Conservation (phyloP, 1,284 basidiomycete genomes). For the Ganoderma sinense region DNA sequence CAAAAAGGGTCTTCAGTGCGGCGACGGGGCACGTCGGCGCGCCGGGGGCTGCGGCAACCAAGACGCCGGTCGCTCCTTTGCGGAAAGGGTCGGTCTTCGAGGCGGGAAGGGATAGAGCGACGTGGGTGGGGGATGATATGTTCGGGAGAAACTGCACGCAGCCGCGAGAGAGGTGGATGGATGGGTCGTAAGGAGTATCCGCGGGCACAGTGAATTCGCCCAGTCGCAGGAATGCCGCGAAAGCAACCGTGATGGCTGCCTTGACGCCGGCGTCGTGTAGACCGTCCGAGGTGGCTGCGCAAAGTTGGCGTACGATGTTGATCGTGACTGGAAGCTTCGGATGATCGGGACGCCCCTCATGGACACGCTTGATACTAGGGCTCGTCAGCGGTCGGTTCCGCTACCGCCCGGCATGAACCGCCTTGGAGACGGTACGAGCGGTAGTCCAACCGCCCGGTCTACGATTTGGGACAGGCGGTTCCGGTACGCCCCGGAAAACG, state of each 20-base stretch:
- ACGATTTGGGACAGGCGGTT: too few relatives aligned
- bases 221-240: constrained; percentile 41
- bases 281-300: background rate
- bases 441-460: too few relatives aligned
- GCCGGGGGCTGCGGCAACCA: constrained; percentile 36
- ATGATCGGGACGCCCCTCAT: constrained; percentile 34
- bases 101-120: constrained; percentile 42
- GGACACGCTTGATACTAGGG: constrained; percentile 40
- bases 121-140: constrained; percentile 33
- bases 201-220: constrained; percentile 40
- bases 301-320: constrained; percentile 27
- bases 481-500: too few relatives aligned
- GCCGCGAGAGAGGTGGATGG: constrained; percentile 35
- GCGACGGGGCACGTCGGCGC: constrained; percentile 38
- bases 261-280: background rate
- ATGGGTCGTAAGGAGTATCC: constrained; percentile 29
- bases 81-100: constrained; percentile 50
- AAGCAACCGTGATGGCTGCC: constrained; percentile 39
- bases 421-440: too few relatives aligned
- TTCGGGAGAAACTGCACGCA: constrained; percentile 38
- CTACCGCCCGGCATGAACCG: too few relatives aligned
- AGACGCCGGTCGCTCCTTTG: constrained; percentile 41
- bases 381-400: too few relatives aligned
- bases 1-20: constrained; percentile 23
- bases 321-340: constrained; percentile 37